phyloP scores from a whole-genome alignment of 139 green algal species.

The Trebouxia sp. region DNA sequence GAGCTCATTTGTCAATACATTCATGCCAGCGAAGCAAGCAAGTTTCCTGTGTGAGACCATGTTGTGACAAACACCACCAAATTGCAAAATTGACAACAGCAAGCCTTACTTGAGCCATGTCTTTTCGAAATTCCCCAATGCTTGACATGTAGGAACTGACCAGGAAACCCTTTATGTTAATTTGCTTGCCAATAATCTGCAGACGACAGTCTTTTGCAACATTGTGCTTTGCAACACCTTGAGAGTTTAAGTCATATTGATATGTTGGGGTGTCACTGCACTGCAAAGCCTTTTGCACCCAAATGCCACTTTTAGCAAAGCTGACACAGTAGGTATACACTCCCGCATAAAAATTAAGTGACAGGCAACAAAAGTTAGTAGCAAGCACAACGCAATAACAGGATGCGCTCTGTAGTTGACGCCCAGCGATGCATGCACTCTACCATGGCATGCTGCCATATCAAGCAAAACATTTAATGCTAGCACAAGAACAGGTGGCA shows the following conservation, averaged over 20 bases:
- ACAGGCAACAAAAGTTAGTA: neutral
- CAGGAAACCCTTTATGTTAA: slow-evolving; percentile 2
- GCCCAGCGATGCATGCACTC: too few relatives aligned
- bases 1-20: too few relatives aligned
- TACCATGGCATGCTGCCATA: too few relatives aligned
- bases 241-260: neutral
- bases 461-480: neutral
- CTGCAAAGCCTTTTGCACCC: too few relatives aligned
- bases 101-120: neutral
- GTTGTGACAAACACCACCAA: too few relatives aligned
- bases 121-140: neutral
- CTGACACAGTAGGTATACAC: neutral
- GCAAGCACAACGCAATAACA: too few relatives aligned
- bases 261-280: too few relatives aligned
- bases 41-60: too few relatives aligned
- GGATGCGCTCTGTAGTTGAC: too few relatives aligned
- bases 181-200: slow-evolving; percentile 11
- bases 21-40: too few relatives aligned
- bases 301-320: too few relatives aligned
- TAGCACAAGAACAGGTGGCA: neutral
- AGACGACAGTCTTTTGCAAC: neutral
- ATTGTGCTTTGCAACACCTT: neutral
- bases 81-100: too few relatives aligned
- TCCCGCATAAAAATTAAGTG: neutral
- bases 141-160: neutral